Conservation (phyloP, 2,329 filamentous ascomycete genomes). For the Aaosphaeria pasadenensis region DNA sequence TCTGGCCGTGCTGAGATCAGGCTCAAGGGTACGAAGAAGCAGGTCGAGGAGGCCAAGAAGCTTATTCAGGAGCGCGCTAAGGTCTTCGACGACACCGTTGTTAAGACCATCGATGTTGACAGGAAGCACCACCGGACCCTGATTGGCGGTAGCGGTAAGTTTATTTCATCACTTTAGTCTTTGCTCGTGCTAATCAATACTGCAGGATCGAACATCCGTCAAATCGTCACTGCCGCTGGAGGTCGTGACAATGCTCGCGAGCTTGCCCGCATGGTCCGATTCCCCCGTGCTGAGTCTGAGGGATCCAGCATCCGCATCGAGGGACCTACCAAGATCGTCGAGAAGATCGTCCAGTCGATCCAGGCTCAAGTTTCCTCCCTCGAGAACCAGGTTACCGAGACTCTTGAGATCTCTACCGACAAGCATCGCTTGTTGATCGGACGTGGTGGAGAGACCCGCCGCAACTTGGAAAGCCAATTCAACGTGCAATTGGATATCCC, state of each 20-base stretch:
- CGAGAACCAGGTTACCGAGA: conserved; percentile 76
- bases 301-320: conserved; percentile 85
- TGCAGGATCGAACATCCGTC: conserved; percentile 77
- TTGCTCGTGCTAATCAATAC: conserved; percentile 36
- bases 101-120: conserved; percentile 83
- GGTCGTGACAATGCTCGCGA: conserved; percentile 83
- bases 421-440: conserved; percentile 92
- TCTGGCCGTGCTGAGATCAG: conserved; percentile 76
- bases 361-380: conserved; percentile 77
- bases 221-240: conserved; percentile 83
- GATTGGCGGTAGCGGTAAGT: conserved; percentile 83
- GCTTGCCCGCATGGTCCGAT: conserved; percentile 86
- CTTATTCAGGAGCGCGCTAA: conserved; percentile 81
- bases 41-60: conserved; percentile 90
- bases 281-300: conserved; percentile 83
- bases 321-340: conserved; percentile 77
- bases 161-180: background rate
- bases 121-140: conserved; percentile 88
- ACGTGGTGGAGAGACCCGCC: conserved; percentile 82
- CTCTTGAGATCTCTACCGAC: conserved; percentile 78
- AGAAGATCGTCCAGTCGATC: conserved; percentile 83
- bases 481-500: conserved; percentile 86
- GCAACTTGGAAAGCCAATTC: conserved; percentile 81
- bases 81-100: conserved; percentile 86
- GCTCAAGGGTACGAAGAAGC: conserved; percentile 87